phyloP scores from a whole-genome alignment of 495 filamentous ascomycete species.

The Pseudomonodictys pantanalensis region DNA sequence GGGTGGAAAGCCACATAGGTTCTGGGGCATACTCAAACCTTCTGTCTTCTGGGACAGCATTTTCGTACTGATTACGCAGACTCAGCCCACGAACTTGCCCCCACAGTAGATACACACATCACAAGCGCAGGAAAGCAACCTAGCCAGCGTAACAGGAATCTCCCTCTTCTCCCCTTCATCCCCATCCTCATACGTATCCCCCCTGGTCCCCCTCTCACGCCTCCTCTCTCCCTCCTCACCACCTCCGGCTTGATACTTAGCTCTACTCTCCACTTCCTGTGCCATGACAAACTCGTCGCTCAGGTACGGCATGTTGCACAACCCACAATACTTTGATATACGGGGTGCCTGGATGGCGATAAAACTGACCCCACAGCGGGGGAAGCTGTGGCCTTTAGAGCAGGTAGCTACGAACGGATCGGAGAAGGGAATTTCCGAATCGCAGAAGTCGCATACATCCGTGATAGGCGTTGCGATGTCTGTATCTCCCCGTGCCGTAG shows the following conservation, averaged over 20 bases:
- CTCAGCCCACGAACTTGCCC: constrained; percentile 46
- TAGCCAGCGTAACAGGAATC: constrained; percentile 27
- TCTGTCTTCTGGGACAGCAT: too few relatives aligned
- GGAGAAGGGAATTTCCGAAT: constrained; percentile 43
- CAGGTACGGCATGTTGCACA: constrained; percentile 50
- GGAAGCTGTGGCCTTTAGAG: constrained; percentile 50
- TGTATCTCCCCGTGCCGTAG: neutral
- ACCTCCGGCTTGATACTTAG: neutral
- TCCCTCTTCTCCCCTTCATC: neutral
- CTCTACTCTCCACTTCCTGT: constrained; percentile 11
- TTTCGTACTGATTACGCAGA: neutral
- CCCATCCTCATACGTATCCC: neutral
- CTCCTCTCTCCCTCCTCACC: neutral
- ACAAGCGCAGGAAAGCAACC: constrained; percentile 46
- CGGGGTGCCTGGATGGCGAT: constrained; percentile 56
- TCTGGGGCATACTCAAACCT: too few relatives aligned
- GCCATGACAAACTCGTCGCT: constrained; percentile 42
- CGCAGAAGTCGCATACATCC: constrained; percentile 50
- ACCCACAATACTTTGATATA: constrained; percentile 53
- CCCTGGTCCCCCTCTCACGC: neutral
- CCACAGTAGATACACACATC: constrained; percentile 57
- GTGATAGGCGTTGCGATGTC: neutral
- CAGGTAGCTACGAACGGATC: constrained; percentile 43
- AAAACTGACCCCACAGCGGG: constrained; percentile 55
- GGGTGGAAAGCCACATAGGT: neutral